Evolutionary conservation across 345 rosid genomes (phyloP).

Genomic region (Erodium maritimum): DNA sequence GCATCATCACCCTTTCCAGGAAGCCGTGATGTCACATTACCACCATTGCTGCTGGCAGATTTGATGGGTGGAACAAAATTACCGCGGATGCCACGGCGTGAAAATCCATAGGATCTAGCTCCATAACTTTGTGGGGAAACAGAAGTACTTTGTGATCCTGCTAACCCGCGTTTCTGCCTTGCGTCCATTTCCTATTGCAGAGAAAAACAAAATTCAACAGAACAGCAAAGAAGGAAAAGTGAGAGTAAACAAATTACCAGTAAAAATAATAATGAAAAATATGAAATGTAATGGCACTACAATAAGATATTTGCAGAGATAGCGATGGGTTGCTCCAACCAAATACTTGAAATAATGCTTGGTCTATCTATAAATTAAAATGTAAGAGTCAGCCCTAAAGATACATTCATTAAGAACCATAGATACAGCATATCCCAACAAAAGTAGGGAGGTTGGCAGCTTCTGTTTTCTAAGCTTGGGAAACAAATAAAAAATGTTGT

Average conservation of each 20-base stretch:
- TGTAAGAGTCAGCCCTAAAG: background rate
- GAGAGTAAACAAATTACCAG: background rate
- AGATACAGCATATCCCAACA: background rate
- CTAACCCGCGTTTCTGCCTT: conserved; percentile 50
- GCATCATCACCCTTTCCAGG: conserved; percentile 71
- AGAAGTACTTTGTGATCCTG: conserved; percentile 48
- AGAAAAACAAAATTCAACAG: conserved; percentile 12
- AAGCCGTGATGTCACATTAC: conserved; percentile 53
- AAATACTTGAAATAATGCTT: background rate
- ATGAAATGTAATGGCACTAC: background rate
- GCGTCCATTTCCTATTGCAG: conserved; percentile 70
- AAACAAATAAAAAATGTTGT: no score
- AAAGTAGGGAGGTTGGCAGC: background rate
- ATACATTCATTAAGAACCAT: background rate
- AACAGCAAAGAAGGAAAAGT: conserved; percentile 3
- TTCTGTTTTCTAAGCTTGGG: background rate
- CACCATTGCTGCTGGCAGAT: conserved; percentile 50
- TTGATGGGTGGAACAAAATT: conserved; percentile 83
- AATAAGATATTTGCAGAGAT: background rate
- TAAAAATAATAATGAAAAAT: background rate
- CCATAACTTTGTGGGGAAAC: conserved; percentile 57
- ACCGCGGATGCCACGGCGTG: conserved; percentile 67
- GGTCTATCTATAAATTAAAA: background rate
- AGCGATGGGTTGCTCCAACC: background rate
- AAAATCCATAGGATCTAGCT: conserved; percentile 42